phyloP scores from a whole-genome alignment of 768 basidiomycete species.

The Sporobolomyces pararoseus region DNA sequence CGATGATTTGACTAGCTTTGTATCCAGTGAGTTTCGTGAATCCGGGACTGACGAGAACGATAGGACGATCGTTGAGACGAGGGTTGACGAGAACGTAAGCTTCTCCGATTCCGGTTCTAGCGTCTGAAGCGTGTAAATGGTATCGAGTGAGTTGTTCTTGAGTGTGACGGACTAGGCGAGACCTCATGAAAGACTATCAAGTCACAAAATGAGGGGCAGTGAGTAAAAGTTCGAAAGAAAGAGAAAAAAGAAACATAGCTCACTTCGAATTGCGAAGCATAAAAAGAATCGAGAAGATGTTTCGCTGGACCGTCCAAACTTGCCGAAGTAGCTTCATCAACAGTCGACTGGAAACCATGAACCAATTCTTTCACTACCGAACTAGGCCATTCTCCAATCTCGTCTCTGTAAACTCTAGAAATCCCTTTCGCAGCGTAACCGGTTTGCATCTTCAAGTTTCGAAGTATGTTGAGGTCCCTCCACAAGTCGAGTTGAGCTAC shows the following conservation, averaged over 20 bases:
- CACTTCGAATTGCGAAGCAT: conserved; percentile 8
- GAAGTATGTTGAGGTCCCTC: conserved; percentile 13
- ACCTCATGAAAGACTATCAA: conserved; percentile 10
- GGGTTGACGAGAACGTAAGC: conserved; percentile 38
- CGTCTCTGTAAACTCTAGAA: conserved; percentile 1
- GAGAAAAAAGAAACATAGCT: too few species aligned
- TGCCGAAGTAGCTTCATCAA: not conserved
- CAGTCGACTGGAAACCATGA: not conserved
- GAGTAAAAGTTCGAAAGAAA: not conserved
- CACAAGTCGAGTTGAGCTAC: conserved; percentile 26
- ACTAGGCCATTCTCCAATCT: not conserved
- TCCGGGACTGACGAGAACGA: conserved; percentile 25
- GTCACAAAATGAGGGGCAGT: too few species aligned
- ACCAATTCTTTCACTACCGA: not conserved
- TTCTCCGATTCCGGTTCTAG: conserved; percentile 26
- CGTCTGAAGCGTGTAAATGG: not conserved
- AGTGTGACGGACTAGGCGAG: conserved; percentile 20
- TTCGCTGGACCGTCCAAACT: conserved; percentile 16
- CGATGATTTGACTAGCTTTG: conserved; percentile 29
- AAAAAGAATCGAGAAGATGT: conserved; percentile 20
- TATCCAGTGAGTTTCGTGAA: conserved; percentile 36
- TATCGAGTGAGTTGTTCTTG: conserved; percentile 17
- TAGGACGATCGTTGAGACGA: conserved; percentile 28
- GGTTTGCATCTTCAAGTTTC: not conserved
- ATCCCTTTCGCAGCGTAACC: not conserved